Evolutionary conservation across 345 rosid species (phyloP).

Genomic region (Isatis tinctoria): DNA sequence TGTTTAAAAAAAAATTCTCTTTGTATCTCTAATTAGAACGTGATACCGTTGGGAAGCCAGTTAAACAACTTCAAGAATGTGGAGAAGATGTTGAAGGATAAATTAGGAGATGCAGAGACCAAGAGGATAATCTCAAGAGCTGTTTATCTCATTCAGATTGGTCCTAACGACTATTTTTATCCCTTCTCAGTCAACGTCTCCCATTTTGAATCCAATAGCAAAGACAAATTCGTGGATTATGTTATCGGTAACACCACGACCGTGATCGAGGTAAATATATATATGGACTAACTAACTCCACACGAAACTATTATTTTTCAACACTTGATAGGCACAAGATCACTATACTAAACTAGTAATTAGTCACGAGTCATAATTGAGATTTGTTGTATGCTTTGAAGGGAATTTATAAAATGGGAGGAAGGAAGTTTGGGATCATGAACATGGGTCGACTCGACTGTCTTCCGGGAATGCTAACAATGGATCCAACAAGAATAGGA

Average conservation of each 20-base stretch:
- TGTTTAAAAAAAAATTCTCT: background rate
- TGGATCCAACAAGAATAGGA: constrained; percentile 34
- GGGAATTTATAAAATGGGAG: constrained; percentile 63
- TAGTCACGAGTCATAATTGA: background rate
- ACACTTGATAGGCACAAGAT: background rate
- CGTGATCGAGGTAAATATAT: constrained; percentile 33
- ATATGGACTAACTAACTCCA: background rate
- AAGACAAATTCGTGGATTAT: constrained; percentile 30
- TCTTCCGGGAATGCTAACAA: constrained; percentile 45
- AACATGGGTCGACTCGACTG: constrained; percentile 62
- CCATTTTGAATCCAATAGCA: constrained; percentile 23
- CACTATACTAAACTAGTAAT: background rate
- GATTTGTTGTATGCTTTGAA: constrained; percentile 13
- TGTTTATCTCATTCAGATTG: constrained; percentile 39
- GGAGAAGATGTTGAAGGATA: constrained; percentile 29
- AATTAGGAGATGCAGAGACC: constrained; percentile 36
- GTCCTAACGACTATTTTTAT: constrained; percentile 37
- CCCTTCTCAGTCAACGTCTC: constrained; percentile 27
- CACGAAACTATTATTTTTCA: background rate
- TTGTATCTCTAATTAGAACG: constrained; percentile 20
- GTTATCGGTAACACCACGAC: constrained; percentile 40
- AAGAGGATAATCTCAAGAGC: constrained; percentile 35
- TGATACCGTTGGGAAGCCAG: constrained; percentile 40
- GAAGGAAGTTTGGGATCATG: constrained; percentile 62
- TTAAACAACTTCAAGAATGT: constrained; percentile 37